Conservation (phyloP, 805 yeast genomes). For the Candida golubevii region DNA sequence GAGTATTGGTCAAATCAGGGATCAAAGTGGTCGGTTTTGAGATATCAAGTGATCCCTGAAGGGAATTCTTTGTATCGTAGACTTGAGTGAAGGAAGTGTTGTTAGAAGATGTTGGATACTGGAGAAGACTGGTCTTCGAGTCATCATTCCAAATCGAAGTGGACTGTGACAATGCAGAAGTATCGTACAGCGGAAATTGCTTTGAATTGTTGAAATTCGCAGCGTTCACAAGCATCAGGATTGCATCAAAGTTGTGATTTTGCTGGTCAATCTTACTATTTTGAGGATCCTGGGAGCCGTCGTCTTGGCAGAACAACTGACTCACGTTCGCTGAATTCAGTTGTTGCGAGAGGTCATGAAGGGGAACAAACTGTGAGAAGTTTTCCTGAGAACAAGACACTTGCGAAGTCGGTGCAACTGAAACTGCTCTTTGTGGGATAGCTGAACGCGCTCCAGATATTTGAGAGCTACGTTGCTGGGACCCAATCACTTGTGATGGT, state of each 20-base stretch:
- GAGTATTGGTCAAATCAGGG: slow-evolving; percentile 3
- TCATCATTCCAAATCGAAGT: slow-evolving; percentile 6
- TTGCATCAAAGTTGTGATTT: slow-evolving; percentile 1
- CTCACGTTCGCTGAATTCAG: background rate
- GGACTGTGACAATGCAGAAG: slow-evolving; percentile 11
- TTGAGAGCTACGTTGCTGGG: background rate
- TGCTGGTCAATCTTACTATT: background rate
- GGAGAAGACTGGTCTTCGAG: background rate
- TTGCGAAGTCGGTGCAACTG: slow-evolving; percentile 5
- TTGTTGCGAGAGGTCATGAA: slow-evolving; percentile 1
- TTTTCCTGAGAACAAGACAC: slow-evolving; percentile 2
- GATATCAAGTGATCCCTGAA: background rate
- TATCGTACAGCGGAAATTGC: slow-evolving; percentile 1
- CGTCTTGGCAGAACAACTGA: too few species aligned
- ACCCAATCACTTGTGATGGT: background rate
- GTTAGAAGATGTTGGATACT: slow-evolving; percentile 1
- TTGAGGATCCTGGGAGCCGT: background rate
- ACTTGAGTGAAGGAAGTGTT: background rate
- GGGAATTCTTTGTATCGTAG: background rate
- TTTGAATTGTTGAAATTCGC: slow-evolving; percentile 1
- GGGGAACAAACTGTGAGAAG: slow-evolving; percentile 7
- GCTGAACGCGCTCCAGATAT: background rate
- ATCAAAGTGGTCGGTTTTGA: background rate
- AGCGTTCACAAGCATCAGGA: slow-evolving; percentile 7
- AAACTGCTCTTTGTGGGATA: background rate